Evolutionary conservation across 371 early-diverging fungal genomes (phyloP).

Genomic region (Zopfochytrium polystomum): DNA sequence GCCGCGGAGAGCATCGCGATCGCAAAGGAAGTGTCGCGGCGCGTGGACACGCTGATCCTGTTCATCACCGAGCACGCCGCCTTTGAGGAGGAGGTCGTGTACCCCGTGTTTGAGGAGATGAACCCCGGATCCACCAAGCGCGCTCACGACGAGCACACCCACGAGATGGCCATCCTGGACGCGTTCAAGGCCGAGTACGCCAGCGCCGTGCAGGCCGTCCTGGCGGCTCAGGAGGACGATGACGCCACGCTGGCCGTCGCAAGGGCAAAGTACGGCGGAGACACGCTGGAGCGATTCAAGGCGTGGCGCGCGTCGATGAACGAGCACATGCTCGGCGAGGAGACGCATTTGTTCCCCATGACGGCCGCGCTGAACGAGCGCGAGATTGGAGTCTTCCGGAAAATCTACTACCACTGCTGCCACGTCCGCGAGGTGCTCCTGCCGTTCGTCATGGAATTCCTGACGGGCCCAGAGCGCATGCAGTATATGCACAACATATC

Average conservation of each 20-base stretch:
- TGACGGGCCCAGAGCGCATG: conserved; percentile 13
- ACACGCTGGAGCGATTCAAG: conserved; percentile 1
- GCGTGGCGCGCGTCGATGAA: background rate
- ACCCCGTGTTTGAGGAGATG: conserved; percentile 17
- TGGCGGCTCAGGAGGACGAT: conserved; percentile 4
- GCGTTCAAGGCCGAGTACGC: conserved; percentile 3
- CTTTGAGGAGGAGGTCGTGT: conserved; percentile 20
- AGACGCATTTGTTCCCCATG: conserved; percentile 13
- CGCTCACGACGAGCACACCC: conserved; percentile 14
- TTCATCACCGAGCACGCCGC: conserved; percentile 8
- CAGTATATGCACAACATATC: conserved; percentile 22
- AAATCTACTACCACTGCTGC: conserved; percentile 9
- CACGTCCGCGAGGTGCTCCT: background rate
- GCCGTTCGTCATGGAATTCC: conserved; percentile 21
- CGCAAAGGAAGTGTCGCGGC: conserved; percentile 2
- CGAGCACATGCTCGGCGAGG: conserved; percentile 17
- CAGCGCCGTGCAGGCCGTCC: background rate
- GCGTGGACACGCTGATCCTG: background rate
- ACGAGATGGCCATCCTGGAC: background rate
- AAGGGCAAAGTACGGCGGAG: background rate
- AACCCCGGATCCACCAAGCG: conserved; percentile 5
- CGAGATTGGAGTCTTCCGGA: background rate
- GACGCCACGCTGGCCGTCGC: background rate
- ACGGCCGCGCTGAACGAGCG: conserved; percentile 1
- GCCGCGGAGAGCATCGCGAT: too few species aligned